These are phyloP conservation scores for Cornus suecica DNA, from an alignment of 148 eudicot genomes.

Conservation along the genomic window DNA sequence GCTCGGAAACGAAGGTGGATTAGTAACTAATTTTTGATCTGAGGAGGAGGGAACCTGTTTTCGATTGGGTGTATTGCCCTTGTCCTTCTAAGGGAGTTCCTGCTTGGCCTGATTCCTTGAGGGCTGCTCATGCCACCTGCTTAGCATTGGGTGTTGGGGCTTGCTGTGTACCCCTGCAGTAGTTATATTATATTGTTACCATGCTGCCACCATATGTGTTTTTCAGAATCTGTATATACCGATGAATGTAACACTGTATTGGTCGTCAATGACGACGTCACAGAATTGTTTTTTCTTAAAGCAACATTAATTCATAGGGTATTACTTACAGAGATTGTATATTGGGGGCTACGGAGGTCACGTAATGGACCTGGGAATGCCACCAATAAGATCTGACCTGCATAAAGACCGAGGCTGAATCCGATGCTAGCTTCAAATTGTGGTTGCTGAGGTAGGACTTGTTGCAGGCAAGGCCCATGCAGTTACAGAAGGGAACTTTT, in stretches of 20 bases:
- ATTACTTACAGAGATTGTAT: slow-evolving; percentile 8
- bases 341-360: neutral
- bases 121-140: slow-evolving; percentile 9
- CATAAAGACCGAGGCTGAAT: neutral
- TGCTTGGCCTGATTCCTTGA: slow-evolving; percentile 7
- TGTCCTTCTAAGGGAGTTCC: neutral
- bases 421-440: neutral
- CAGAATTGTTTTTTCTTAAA: slow-evolving; percentile 15
- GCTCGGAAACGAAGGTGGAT: slow-evolving; percentile 93
- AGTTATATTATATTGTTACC: slow-evolving; percentile 19
- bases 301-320: slow-evolving; percentile 15
- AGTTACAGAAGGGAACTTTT: neutral
- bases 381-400: neutral
- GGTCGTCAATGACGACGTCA: slow-evolving; percentile 22
- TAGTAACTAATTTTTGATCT: slow-evolving; percentile 40
- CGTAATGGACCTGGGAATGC: neutral
- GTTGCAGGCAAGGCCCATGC: neutral
- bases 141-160: neutral
- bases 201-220: slow-evolving; percentile 18
- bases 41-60: neutral
- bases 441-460: neutral
- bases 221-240: slow-evolving; percentile 26
- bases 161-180: slow-evolving; percentile 1
- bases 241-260: slow-evolving; percentile 30
- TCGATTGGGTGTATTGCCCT: neutral